Conservation (phyloP, 306 rosid genomes). For the Dryas alaskensis region DNA sequence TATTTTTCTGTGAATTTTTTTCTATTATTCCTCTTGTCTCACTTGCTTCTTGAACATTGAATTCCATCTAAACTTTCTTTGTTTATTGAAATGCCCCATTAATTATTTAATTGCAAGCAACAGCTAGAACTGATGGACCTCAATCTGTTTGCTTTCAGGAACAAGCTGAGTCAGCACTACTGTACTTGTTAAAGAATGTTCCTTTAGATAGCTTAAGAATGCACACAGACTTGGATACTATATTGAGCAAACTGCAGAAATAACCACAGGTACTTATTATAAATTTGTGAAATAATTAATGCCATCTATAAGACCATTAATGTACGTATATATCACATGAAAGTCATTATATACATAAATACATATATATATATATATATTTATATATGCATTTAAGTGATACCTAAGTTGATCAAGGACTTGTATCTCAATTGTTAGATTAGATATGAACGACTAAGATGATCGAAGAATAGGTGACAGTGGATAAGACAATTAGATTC, state of each 20-base stretch:
- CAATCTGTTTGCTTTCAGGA: slow-evolving; percentile 8
- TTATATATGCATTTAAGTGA: too few species aligned
- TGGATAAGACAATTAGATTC: too few species aligned
- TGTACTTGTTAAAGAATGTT: slow-evolving; percentile 13
- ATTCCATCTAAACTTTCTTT: neutral
- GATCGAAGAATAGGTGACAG: too few species aligned
- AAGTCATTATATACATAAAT: too few species aligned
- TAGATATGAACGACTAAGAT: too few species aligned
- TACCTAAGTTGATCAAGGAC: too few species aligned
- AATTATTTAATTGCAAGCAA: neutral
- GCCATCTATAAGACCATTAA: neutral
- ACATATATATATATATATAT: too few species aligned
- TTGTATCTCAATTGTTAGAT: too few species aligned
- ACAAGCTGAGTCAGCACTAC: slow-evolving; percentile 15
- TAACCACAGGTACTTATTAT: neutral
- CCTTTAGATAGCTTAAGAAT: slow-evolving; percentile 5
- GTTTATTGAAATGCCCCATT: neutral
- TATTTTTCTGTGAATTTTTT: neutral
- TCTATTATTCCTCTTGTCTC: neutral
- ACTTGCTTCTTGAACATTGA: neutral
- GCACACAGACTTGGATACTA: slow-evolving; percentile 7
- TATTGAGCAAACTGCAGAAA: slow-evolving; percentile 2
- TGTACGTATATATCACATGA: too few species aligned
- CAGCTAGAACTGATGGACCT: neutral
- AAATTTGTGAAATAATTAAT: neutral